A percentile compares a stretch with the other conserved stretches of the same genome.
phyloP scores from a whole-genome alignment of 805 yeast genomes.

The Barnettozyma pratensis region DNA sequence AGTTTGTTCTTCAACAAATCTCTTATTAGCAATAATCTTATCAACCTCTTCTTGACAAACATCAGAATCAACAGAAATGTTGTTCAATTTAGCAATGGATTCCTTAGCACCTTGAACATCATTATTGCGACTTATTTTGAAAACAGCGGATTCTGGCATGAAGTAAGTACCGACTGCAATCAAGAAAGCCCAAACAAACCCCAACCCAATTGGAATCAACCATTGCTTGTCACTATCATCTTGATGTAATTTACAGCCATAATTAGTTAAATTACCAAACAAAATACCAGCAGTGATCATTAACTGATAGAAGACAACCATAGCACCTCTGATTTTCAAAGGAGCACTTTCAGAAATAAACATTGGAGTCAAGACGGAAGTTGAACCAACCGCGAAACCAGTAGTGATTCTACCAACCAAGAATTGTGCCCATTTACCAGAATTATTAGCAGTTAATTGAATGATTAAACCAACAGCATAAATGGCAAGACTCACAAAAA shows the following conservation, averaged over 20 bases:
- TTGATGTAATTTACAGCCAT: constrained; percentile 42
- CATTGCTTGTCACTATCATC: constrained; percentile 52
- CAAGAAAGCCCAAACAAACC: constrained; percentile 34
- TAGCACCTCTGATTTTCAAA: constrained; percentile 63
- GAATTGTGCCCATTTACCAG: constrained; percentile 53
- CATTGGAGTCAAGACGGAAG: constrained; percentile 73
- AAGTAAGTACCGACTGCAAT: constrained; percentile 41
- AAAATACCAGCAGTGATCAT: constrained; percentile 69
- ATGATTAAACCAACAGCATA: constrained; percentile 58
- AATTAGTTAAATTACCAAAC: constrained; percentile 63
- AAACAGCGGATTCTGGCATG: constrained; percentile 72
- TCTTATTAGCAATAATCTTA: constrained; percentile 37
- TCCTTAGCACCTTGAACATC: constrained; percentile 47
- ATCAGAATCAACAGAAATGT: constrained; percentile 38
- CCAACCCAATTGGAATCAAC: constrained; percentile 60
- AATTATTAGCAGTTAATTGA: constrained; percentile 44
- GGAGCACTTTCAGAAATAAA: constrained; percentile 69
- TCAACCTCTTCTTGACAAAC: constrained; percentile 44
- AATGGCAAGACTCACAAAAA: constrained; percentile 47
- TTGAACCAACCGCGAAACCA: constrained; percentile 74
- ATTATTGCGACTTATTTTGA: constrained; percentile 33
- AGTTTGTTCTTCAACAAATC: constrained; percentile 23
- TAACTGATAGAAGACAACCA: constrained; percentile 66
- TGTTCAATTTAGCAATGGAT: constrained; percentile 51
- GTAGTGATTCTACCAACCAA: constrained; percentile 60